Base-by-base conservation (phyloP, 257 asterid species). In the Lycium barbarum region DNA sequence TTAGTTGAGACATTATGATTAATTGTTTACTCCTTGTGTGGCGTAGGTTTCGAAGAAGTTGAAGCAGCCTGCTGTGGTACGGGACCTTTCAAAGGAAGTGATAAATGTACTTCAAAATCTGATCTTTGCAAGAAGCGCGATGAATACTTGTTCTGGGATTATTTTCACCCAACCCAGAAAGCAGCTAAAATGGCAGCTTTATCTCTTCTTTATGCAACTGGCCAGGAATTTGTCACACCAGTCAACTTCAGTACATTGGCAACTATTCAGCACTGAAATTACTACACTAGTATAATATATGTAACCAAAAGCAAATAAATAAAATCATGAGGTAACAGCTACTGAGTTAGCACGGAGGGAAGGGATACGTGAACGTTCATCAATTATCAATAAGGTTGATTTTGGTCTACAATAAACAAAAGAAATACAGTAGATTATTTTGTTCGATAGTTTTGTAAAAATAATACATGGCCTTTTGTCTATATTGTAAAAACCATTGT, bases 1-100 rank as follows among this genome's bases (percentile, higher is more conserved):
- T 26, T 26, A 26, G 33, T 26, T 26, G 1, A 1, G 33, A 26
- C 33, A 26, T 26, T 26, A 26, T 33, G 10, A 38, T 3, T 43
- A n/a, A 45, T 20, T 45, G 38, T 2, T 61, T n/a, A 20, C 33
- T 61, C 2, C 33, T 8, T 61, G 2, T 63, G 70, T 22, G 66
- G 13, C 49, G 36, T 80, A 90, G 90, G 80, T 18, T 89, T 91
- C 20, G 83, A n/a, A 33, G 80, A 82, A 9, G 93, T 88, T 73
- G 84, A 67, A 35, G 2, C 68, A 10, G 95, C 94, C 14, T 93
- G 97, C 88, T 93, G 97, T 66, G 97, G 95, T 55, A 7, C 17
- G 0, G 95, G 95, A 62, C 15, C 61, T 13, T 86, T 84, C 82
- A 83, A 58, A 8, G 94, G 96, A 18, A 49, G 45, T 13, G 84